Percentiles rank a stretch among this genome's conserved stretches.
phyloP scores from a whole-genome alignment of 2,329 filamentous ascomycete species.

The Hypoxylon sp. region DNA sequence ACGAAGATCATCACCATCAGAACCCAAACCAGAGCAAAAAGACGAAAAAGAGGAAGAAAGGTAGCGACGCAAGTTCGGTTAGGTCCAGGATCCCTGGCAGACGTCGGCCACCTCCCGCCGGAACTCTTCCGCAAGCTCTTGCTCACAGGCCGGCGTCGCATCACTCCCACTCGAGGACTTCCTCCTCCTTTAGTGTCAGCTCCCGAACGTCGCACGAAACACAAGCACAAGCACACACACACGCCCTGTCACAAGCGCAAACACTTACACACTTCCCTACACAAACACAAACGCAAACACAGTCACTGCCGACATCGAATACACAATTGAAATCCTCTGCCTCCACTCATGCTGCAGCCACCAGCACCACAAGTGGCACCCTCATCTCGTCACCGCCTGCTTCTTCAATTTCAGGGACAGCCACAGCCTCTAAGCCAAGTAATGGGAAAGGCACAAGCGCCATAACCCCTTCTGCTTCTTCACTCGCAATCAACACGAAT shows the following conservation, averaged over 20 bases:
- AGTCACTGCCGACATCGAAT: constrained; percentile 1
- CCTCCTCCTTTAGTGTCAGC: constrained; percentile 44
- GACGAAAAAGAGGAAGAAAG: constrained; percentile 35
- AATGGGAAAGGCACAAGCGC: constrained; percentile 36
- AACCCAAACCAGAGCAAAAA: constrained; percentile 23
- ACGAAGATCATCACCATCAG: constrained; percentile 28
- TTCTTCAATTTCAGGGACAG: constrained; percentile 16
- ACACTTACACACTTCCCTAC: constrained; percentile 11
- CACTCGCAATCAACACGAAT: constrained; percentile 22
- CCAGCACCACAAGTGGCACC: constrained; percentile 28
- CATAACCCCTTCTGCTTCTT: constrained; percentile 17
- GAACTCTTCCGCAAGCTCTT: constrained; percentile 37
- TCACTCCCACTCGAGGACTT: constrained; percentile 43
- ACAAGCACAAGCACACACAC: constrained; percentile 33
- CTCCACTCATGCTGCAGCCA: constrained; percentile 30
- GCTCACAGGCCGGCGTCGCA: constrained; percentile 42
- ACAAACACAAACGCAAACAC: constrained; percentile 20
- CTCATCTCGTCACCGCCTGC: constrained; percentile 42
- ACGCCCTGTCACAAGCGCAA: constrained; percentile 19
- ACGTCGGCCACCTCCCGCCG: constrained; percentile 46
- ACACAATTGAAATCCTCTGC: constrained; percentile 15
- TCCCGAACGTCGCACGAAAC: constrained; percentile 47
- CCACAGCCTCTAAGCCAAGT: constrained; percentile 15
- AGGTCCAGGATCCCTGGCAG: constrained; percentile 48
- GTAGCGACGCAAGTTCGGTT: constrained; percentile 37